Percentiles rank a stretch among this genome's conserved stretches.
Evolutionary conservation across 106 monocot genomes (phyloP).

Genomic region (Platanthera zijinensis): DNA sequence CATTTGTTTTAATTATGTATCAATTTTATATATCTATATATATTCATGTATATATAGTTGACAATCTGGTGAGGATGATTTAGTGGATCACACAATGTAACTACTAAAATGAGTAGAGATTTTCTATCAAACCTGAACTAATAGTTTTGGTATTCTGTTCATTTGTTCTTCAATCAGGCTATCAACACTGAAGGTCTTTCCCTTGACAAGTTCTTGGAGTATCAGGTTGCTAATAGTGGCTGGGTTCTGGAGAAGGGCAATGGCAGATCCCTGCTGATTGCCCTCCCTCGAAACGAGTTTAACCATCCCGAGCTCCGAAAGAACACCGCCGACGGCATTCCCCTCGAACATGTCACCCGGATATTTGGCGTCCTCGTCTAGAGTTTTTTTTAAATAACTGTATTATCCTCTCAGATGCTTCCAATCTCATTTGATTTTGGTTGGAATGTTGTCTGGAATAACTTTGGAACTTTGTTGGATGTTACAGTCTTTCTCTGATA

Average conservation of each 20-base stretch:
- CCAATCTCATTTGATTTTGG: background rate
- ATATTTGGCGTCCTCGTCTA: slow-evolving; percentile 76
- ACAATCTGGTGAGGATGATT: no score
- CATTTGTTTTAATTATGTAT: no score
- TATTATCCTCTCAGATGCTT: background rate
- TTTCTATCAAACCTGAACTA: background rate
- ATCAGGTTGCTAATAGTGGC: slow-evolving; percentile 73
- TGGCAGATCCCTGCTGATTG: slow-evolving; percentile 43
- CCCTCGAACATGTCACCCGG: slow-evolving; percentile 77
- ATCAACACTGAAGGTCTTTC: slow-evolving; percentile 80
- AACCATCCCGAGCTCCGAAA: slow-evolving; percentile 91
- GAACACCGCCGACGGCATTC: slow-evolving; percentile 53
- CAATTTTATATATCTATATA: no score
- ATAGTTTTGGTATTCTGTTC: background rate
- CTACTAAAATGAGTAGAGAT: background rate
- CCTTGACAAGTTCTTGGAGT: slow-evolving; percentile 82
- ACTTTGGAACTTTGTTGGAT: background rate
- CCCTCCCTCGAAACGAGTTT: slow-evolving; percentile 70
- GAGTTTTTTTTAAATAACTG: background rate
- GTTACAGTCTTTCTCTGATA: no score
- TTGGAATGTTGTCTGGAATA: background rate
- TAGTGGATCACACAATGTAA: no score
- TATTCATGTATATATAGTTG: no score
- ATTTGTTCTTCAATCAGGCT: slow-evolving; percentile 30
- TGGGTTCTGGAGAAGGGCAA: slow-evolving; percentile 68